Evolutionary conservation across 495 filamentous ascomycete genomes (phyloP).

Genomic region (Lichina pygmaea): DNA sequence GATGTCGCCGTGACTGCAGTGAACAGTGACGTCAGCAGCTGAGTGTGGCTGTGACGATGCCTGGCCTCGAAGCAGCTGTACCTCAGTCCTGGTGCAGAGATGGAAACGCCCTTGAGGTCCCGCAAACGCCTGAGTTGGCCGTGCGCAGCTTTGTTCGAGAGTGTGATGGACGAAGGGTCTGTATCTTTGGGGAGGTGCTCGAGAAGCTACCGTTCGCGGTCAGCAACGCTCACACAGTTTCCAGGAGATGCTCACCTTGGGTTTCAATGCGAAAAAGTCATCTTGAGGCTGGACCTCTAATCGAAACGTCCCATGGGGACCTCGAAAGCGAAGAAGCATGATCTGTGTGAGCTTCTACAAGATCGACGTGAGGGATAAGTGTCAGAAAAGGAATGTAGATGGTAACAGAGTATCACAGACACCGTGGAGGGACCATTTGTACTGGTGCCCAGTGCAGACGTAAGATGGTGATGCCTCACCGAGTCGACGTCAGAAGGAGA

Average conservation of each 20-base stretch:
- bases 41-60: no score
- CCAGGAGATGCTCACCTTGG: slow-evolving; percentile 19
- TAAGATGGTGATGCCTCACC: no score
- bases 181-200: slow-evolving; percentile 40
- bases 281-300: slow-evolving; percentile 30
- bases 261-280: slow-evolving; percentile 21
- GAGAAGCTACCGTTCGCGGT: slow-evolving; percentile 18
- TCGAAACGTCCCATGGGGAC: slow-evolving; percentile 44
- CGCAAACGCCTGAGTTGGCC: slow-evolving; percentile 44
- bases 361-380: no score
- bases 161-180: slow-evolving; percentile 43
- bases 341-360: not conserved
- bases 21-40: slow-evolving; percentile 2
- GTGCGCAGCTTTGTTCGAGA: slow-evolving; percentile 56
- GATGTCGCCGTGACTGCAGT: slow-evolving; percentile 60
- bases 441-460: no score
- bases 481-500: no score
- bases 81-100: slow-evolving; percentile 48
- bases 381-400: no score
- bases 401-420: no score
- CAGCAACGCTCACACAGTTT: slow-evolving; percentile 1
- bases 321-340: slow-evolving; percentile 44
- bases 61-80: slow-evolving; percentile 11
- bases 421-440: no score
- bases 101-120: slow-evolving; percentile 35